Conservation (phyloP, 1,139 yeast species). For the Yamadazyma trypodendri region DNA sequence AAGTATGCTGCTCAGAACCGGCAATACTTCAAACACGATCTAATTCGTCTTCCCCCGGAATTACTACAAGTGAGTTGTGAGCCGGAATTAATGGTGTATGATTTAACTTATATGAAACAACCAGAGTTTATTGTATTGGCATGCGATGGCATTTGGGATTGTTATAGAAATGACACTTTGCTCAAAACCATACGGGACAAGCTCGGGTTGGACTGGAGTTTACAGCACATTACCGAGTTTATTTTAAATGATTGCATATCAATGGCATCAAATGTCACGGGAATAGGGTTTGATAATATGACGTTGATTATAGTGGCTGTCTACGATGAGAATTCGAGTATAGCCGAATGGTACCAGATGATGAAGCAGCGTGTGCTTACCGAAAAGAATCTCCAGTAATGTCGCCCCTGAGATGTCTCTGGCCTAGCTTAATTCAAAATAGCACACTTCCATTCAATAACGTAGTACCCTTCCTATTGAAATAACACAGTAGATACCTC, state of each 20-base stretch:
- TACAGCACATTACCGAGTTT: slow-evolving; percentile 58
- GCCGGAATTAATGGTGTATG: slow-evolving; percentile 65
- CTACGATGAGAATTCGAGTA: slow-evolving; percentile 39
- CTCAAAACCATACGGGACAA: slow-evolving; percentile 56
- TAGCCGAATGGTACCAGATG: slow-evolving; percentile 58
- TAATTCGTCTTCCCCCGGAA: slow-evolving; percentile 40
- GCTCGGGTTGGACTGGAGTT: slow-evolving; percentile 53
- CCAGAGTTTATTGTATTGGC: slow-evolving; percentile 71
- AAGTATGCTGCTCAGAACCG: slow-evolving; percentile 24
- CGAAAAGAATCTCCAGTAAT: slow-evolving; percentile 32
- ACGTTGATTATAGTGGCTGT: slow-evolving; percentile 64
- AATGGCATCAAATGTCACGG: slow-evolving; percentile 73
- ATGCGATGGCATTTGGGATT: slow-evolving; percentile 83
- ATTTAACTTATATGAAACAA: slow-evolving; percentile 26
- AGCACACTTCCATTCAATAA: no score
- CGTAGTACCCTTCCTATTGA: no score
- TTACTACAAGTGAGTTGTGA: slow-evolving; percentile 61
- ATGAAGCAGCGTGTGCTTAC: slow-evolving; percentile 50
- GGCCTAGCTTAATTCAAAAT: no score
- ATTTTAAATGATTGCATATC: slow-evolving; percentile 64
- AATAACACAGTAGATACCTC: no score
- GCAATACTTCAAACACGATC: slow-evolving; percentile 19
- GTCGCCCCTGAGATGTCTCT: no score
- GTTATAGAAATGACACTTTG: slow-evolving; percentile 60
- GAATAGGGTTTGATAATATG: slow-evolving; percentile 82